These are phyloP conservation scores for Leishmania turanica DNA, from an alignment of 208 protist species.

Conservation along the genomic window DNA sequence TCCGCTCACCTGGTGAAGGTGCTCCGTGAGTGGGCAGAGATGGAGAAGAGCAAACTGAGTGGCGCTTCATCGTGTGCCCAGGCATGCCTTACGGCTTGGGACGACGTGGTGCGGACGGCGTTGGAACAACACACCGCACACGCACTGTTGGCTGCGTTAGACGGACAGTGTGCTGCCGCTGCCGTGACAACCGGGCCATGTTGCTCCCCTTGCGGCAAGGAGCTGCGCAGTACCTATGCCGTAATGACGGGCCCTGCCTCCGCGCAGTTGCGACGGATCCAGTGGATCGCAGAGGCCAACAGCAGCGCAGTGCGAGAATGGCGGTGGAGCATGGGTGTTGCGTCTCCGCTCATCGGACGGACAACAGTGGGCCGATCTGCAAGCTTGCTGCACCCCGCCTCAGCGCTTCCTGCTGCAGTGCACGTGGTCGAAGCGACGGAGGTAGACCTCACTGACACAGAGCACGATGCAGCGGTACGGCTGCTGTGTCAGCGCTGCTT, in stretches of 20 bases:
- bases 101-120: slow-evolving; percentile 4
- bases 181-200: not conserved
- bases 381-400: no score
- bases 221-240: slow-evolving; percentile 3
- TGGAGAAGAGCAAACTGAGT: not conserved
- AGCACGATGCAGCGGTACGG: not conserved
- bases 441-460: not conserved
- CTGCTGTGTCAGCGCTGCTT: not conserved
- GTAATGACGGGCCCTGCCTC: not conserved
- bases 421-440: slow-evolving; percentile 10
- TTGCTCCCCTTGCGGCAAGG: slow-evolving; percentile 1
- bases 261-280: slow-evolving; percentile 5
- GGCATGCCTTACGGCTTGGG: not conserved
- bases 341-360: not conserved
- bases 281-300: slow-evolving; percentile 21
- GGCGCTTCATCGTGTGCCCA: not conserved
- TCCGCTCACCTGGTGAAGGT: not conserved
- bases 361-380: not conserved
- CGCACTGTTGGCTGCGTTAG: not conserved
- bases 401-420: not conserved
- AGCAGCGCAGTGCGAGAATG: slow-evolving; percentile 20
- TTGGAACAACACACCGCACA: not conserved
- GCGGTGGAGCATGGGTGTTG: slow-evolving; percentile 3
- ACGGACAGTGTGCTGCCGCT: not conserved
- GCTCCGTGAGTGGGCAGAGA: not conserved